A percentile compares a stretch with the other conserved stretches of the same genome.
Conservation (phyloP, 306 rosid genomes). For the Dalbergia cochinchinensis region DNA sequence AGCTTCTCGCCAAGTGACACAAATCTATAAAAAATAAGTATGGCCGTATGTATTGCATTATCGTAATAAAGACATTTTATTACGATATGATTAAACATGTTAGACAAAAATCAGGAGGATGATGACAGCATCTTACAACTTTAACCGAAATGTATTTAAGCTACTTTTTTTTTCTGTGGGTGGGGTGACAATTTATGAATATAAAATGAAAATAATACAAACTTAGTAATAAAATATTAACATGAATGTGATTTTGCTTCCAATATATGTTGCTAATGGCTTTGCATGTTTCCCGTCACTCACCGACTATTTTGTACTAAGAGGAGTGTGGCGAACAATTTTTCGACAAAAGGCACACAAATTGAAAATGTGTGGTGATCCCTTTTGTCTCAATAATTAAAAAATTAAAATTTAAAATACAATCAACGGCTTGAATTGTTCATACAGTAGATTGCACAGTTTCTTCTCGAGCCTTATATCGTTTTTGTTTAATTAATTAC, state of each 20-base stretch:
- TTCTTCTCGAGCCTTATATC: too few relatives aligned
- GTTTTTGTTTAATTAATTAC: too few relatives aligned
- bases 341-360: too few relatives aligned
- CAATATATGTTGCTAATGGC: slow-evolving; percentile 25
- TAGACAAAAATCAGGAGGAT: slow-evolving; percentile 18
- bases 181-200: slow-evolving; percentile 27
- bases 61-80: neutral
- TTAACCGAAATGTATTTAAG: slow-evolving; percentile 27
- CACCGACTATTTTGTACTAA: neutral
- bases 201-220: slow-evolving; percentile 12
- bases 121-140: slow-evolving; percentile 42
- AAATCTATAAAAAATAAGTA: neutral
- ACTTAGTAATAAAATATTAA: slow-evolving; percentile 13
- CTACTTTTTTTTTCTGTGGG: slow-evolving; percentile 38
- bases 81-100: slow-evolving; percentile 38
- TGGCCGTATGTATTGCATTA: neutral
- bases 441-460: too few relatives aligned
- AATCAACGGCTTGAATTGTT: too few relatives aligned
- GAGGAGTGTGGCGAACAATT: too few relatives aligned
- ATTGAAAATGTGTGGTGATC: too few relatives aligned
- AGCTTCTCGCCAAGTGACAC: slow-evolving; percentile 6
- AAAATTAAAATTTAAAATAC: too few relatives aligned
- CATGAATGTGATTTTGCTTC: slow-evolving; percentile 36
- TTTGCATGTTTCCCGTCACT: slow-evolving; percentile 40
- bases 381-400: too few relatives aligned